Evolutionary conservation across 805 yeast genomes (phyloP), one percentile per base, ranked within the genome.

Genomic region (Pichia cephalocereana): DNA sequence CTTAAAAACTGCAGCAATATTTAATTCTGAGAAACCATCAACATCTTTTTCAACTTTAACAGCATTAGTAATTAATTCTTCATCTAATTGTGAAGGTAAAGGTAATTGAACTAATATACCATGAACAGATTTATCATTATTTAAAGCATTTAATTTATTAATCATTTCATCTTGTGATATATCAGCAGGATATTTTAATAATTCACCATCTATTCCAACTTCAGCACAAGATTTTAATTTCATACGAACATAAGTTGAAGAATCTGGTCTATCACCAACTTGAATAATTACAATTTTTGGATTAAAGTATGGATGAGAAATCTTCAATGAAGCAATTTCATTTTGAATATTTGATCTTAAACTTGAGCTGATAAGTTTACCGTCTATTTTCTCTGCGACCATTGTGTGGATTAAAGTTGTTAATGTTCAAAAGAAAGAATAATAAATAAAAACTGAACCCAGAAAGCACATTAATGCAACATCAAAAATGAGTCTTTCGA

Each of bases 91-190:
- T 31, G 68, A 64, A 34, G 98, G 99, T 49, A 91, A 70, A 5
- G 99, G 99, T 54, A 91, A 75, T 70, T 90, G 99, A 48, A 91
- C 83, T 52, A 91, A 73, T 30, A 91, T 71, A 45, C 99, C 99
- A 64, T 91, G 87, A 41, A 88, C 88, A 14, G 75, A 62, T 38
- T 80, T 77, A 66, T 89, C 95, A 46, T 77, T 73, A 64, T 91
- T 91, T 58, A 90, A 73, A 12, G 67, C 65, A 39, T 76, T 74
- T 45, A 91, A 77, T 51, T 75, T 72, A 38, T 73, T 71, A 41
- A 90, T 68, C 46, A 86, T 63, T 28, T 76, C 81, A 32, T 68
- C 71, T 66, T 90, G 83, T 11, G 81, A 53, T 46, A 81, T 76
- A 36, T 72, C 69, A 46, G 79, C 88, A 38, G 80, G 79, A 52